Conservation (phyloP, 2,329 filamentous ascomycete species). For the Tolypocladium inflatum region DNA sequence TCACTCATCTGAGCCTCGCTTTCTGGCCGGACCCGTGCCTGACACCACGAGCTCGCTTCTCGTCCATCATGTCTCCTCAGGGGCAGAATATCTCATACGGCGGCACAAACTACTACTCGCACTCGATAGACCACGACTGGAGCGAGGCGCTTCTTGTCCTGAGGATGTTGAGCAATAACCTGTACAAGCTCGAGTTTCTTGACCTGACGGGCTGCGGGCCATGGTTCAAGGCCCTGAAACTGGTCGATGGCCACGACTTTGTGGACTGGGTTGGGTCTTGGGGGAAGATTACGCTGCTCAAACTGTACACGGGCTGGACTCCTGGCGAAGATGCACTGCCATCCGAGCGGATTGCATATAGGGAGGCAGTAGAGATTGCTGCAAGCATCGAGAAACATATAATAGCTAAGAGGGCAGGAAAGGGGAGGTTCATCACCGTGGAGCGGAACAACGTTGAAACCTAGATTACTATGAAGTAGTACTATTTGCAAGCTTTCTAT, state of each 20-base stretch:
- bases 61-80: constrained; percentile 34
- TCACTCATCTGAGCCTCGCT: constrained; percentile 53
- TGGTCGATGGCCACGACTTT: constrained; percentile 31
- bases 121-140: constrained; percentile 49
- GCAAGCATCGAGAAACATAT: constrained; percentile 38
- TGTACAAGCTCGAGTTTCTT: constrained; percentile 51
- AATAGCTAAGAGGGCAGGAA: constrained; percentile 32
- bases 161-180: constrained; percentile 39
- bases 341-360: constrained; percentile 21
- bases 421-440: constrained; percentile 38
- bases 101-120: constrained; percentile 48
- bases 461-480: background rate
- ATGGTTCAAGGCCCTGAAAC: constrained; percentile 42
- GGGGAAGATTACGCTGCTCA: constrained; percentile 39
- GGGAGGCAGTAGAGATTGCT: constrained; percentile 27
- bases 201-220: constrained; percentile 49
- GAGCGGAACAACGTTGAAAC: constrained; percentile 26
- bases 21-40: constrained; percentile 52
- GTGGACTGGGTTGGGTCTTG: constrained; percentile 46
- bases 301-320: constrained; percentile 35
- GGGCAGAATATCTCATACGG: constrained; percentile 39
- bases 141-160: constrained; percentile 47
- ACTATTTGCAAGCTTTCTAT: background rate
- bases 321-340: constrained; percentile 21
- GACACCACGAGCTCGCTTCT: constrained; percentile 42